Conservation (phyloP, 73 alveolate genomes). For the Symbiodinium natans region DNA sequence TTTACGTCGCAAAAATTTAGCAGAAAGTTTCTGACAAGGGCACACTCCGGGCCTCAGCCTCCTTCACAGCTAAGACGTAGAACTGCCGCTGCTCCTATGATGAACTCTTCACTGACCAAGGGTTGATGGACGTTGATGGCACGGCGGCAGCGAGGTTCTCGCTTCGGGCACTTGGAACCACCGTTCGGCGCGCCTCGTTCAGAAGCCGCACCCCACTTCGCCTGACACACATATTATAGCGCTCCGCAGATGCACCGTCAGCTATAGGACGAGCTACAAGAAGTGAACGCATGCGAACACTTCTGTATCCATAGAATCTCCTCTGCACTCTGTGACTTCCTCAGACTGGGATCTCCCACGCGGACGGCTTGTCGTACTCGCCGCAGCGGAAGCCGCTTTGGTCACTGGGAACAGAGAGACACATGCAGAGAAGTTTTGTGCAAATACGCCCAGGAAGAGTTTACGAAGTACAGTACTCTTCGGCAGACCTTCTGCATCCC, state of each 20-base stretch:
- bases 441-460: too few relatives aligned
- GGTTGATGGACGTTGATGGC: too few relatives aligned
- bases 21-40: too few relatives aligned
- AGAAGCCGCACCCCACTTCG: constrained; percentile 90
- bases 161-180: too few relatives aligned
- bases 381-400: constrained; percentile 80
- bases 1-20: neutral
- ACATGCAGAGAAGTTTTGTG: too few relatives aligned
- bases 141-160: too few relatives aligned
- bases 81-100: constrained; percentile 73
- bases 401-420: constrained; percentile 23
- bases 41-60: constrained; percentile 68
- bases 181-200: constrained; percentile 4
- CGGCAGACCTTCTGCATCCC: too few relatives aligned
- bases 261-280: neutral
- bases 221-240: neutral
- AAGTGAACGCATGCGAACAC: too few relatives aligned
- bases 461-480: too few relatives aligned
- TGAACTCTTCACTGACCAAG: too few relatives aligned
- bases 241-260: neutral
- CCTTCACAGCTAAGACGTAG: constrained; percentile 64
- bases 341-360: neutral
- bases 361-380: constrained; percentile 75
- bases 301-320: too few relatives aligned
- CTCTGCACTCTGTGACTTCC: too few relatives aligned